These are phyloP conservation scores for Trametes meyenii DNA, from an alignment of 768 basidiomycete species.

Conservation along the genomic window DNA sequence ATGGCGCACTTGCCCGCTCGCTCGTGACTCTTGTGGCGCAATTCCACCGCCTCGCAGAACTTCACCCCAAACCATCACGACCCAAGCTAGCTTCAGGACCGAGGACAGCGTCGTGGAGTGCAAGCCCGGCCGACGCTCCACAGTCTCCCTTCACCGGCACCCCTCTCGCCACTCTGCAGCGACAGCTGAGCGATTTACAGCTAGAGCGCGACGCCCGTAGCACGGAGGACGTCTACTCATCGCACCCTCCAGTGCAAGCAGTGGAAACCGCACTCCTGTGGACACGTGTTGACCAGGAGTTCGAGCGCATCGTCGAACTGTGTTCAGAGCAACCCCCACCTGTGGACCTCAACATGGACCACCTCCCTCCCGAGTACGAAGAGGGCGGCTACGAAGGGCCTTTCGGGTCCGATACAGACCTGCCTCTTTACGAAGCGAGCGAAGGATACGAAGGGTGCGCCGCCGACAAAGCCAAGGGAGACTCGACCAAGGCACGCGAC, in stretches of 20 bases:
- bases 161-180: slow-evolving; percentile 62
- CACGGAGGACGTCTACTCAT: slow-evolving; percentile 29
- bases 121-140: slow-evolving; percentile 14
- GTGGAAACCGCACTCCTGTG: slow-evolving; percentile 72
- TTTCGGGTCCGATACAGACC: slow-evolving; percentile 16
- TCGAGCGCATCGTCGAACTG: slow-evolving; percentile 68
- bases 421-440: slow-evolving; percentile 36
- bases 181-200: slow-evolving; percentile 70
- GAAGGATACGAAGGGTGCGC: slow-evolving; percentile 10
- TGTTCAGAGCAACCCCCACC: slow-evolving; percentile 54
- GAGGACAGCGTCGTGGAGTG: slow-evolving; percentile 34
- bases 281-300: slow-evolving; percentile 71
- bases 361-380: slow-evolving; percentile 37
- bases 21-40: slow-evolving; percentile 72
- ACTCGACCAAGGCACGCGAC: background rate
- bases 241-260: slow-evolving; percentile 46
- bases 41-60: slow-evolving; percentile 54
- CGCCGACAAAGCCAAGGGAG: slow-evolving; percentile 19
- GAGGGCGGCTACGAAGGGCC: slow-evolving; percentile 25
- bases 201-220: slow-evolving; percentile 52
- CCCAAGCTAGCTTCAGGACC: slow-evolving; percentile 8
- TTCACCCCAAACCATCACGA: slow-evolving; percentile 8
- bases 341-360: slow-evolving; percentile 10
- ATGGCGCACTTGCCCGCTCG: slow-evolving; percentile 65
- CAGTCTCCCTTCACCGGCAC: slow-evolving; percentile 33